A percentile compares a stretch with the other conserved stretches of the same genome.
Conservation (phyloP, 139 green algal genomes). For the Dunaliella sp. region DNA sequence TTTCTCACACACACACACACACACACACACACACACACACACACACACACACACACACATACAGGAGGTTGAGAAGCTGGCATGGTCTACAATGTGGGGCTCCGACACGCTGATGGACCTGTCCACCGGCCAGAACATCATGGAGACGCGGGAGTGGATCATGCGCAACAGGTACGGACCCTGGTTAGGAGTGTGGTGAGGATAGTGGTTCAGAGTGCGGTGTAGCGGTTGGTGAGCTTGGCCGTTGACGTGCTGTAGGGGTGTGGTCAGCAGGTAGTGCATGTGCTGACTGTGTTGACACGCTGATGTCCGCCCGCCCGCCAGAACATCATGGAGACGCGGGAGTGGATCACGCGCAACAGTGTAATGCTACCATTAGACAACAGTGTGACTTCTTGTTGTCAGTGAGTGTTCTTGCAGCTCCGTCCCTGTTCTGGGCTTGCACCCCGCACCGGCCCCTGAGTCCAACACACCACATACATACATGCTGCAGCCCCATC, state of each 20-base stretch:
- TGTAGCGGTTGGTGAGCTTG: too few relatives aligned
- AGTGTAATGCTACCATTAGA: too few relatives aligned
- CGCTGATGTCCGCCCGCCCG: neutral
- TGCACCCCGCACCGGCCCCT: too few relatives aligned
- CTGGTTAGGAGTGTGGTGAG: too few relatives aligned
- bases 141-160: slow-evolving; percentile 93
- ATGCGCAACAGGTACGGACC: slow-evolving; percentile 86
- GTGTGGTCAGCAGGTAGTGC: too few relatives aligned
- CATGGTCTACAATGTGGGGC: slow-evolving; percentile 93
- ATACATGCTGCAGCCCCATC: too few relatives aligned
- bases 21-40: neutral
- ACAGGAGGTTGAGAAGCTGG: slow-evolving; percentile 93
- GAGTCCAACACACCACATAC: too few relatives aligned
- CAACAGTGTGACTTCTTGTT: too few relatives aligned
- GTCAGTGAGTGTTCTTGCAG: too few relatives aligned
- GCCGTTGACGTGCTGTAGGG: too few relatives aligned
- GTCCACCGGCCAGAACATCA: slow-evolving; percentile 89
- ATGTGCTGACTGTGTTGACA: neutral
- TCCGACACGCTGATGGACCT: slow-evolving; percentile 97
- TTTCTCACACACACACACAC: neutral
- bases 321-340: neutral
- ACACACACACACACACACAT: neutral
- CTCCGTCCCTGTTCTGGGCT: too few relatives aligned
- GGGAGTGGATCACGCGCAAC: slow-evolving; percentile 85
- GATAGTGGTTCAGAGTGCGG: too few relatives aligned